Base-by-base conservation (phyloP, 805 yeast genomes). In the Saturnispora sekii region DNA sequence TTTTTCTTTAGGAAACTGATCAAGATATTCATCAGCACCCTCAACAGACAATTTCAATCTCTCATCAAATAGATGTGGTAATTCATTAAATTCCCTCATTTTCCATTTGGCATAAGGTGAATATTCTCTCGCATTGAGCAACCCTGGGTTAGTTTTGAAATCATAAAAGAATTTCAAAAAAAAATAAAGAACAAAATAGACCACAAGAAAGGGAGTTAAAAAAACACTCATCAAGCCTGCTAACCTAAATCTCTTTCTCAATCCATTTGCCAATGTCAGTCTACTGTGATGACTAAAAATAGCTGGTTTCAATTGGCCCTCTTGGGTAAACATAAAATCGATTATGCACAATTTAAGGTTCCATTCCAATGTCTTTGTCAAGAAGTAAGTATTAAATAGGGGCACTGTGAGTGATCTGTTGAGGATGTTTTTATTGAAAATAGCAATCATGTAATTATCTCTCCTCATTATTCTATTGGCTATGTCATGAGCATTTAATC, bases 21-120 rank as follows among this genome's bases (percentile, higher is more conserved):
- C 79, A 44, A 93, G 77, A 58, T 93, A 93, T 15, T 79, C 74
- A 36, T 84, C 74, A 0, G 97, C 96, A 5, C 88, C 79, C 12
- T 77, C 84, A 29, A 78, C 74, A 42, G 96, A 85, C 48, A 85
- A 64, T 39, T 79, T 84, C 35, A 93, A 64, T 41, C 99, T 69
- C 53, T 81, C 79, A 46, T 79, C 78, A 63, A 93, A 93, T 26
- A 90, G 71, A 62, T 93, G 98, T 37, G 86, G 86, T 8, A 93
- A 69, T 59, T 93, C 99, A 62, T 93, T 93, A 59, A 84, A 86
- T 56, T 93, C 99, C 46, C 99, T 69, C 56, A 93, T 74, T 59
- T 82, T 86, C 97, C 97, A 93, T 55, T 84, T 89, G 0, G 97
- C 97, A 63, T 76, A 77, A 0, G 97, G 96, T 0, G 97, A 86